A percentile compares a stretch with the other conserved stretches of the same genome.
These are phyloP conservation scores for Daldinia vernicosa DNA, from an alignment of 495 filamentous ascomycete genomes.

Conservation along the genomic window DNA sequence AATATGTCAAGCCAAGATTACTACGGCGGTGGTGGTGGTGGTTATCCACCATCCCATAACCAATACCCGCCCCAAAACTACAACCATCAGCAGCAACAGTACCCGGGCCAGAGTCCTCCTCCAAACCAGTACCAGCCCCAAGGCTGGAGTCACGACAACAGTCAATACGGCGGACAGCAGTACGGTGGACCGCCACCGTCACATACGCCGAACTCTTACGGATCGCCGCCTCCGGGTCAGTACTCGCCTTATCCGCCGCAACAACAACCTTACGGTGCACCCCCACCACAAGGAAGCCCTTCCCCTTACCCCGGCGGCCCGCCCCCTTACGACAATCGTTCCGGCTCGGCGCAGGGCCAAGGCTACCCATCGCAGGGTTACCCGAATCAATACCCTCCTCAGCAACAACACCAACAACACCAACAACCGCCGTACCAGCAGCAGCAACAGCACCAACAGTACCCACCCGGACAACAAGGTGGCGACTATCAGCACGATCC, in stretches of 20 bases:
- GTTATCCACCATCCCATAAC: slow-evolving; percentile 35
- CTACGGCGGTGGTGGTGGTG: slow-evolving; percentile 31
- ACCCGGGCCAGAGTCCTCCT: slow-evolving; percentile 32
- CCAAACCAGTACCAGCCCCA: slow-evolving; percentile 33
- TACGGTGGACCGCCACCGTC: slow-evolving; percentile 34
- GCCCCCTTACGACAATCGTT: slow-evolving; percentile 30
- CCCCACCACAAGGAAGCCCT: slow-evolving; percentile 28
- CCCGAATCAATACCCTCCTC: slow-evolving; percentile 33
- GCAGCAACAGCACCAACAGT: slow-evolving; percentile 32
- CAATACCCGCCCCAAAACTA: slow-evolving; percentile 28
- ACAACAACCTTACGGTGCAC: slow-evolving; percentile 35
- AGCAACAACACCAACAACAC: slow-evolving; percentile 32
- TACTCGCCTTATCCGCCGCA: slow-evolving; percentile 40
- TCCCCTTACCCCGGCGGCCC: slow-evolving; percentile 40
- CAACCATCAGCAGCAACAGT: slow-evolving; percentile 34
- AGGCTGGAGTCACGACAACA: slow-evolving; percentile 33
- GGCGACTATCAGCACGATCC: slow-evolving; percentile 17
- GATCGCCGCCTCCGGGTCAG: slow-evolving; percentile 37
- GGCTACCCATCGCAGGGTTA: slow-evolving; percentile 43
- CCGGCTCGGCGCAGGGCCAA: slow-evolving; percentile 33
- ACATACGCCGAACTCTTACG: slow-evolving; percentile 41
- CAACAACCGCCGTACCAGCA: slow-evolving; percentile 6
- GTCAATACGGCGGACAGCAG: slow-evolving; percentile 24
- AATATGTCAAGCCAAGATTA: slow-evolving; percentile 43
- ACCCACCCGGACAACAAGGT: slow-evolving; percentile 28